Evolutionary conservation across 2,329 filamentous ascomycete genomes (phyloP).

Genomic region (Cladosporium austrohemisphaericum): DNA sequence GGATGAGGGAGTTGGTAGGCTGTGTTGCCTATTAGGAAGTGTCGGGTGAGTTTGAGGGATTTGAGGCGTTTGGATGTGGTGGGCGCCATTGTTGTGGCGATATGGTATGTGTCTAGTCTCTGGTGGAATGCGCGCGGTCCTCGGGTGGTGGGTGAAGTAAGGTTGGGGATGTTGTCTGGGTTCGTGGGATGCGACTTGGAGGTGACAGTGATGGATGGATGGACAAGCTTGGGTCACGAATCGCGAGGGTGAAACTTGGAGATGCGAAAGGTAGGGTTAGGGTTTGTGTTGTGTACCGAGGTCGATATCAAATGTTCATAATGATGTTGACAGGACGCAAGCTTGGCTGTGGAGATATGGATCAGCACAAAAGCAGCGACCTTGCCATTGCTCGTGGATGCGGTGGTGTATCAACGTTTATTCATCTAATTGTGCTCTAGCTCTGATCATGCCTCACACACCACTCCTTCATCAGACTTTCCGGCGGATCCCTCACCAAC

Average conservation of each 20-base stretch:
- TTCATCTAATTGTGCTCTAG: too few species aligned
- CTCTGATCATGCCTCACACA: background rate
- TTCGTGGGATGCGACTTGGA: too few species aligned
- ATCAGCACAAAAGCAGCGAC: too few species aligned
- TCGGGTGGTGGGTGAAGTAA: background rate
- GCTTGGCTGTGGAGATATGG: too few species aligned
- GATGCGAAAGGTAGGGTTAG: background rate
- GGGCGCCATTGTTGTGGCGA: slow-evolving; percentile 30
- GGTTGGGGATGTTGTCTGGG: background rate
- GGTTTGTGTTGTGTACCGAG: background rate
- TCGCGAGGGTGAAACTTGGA: background rate
- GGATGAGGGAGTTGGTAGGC: slow-evolving; percentile 61
- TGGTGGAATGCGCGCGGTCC: too few species aligned
- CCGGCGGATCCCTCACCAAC: slow-evolving; percentile 47
- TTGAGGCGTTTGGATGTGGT: slow-evolving; percentile 35
- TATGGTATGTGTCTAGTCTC: background rate
- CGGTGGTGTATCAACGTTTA: too few species aligned
- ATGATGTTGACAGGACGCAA: too few species aligned
- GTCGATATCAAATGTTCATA: too few species aligned
- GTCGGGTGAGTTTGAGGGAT: slow-evolving; percentile 30
- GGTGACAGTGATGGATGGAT: too few species aligned
- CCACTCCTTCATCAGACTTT: slow-evolving; percentile 30
- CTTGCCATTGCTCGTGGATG: too few species aligned
- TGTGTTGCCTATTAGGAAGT: slow-evolving; percentile 48
- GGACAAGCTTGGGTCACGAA: too few species aligned